A percentile compares a stretch with the other conserved stretches of the same genome.
These are phyloP conservation scores for Pelargonium australe DNA, from an alignment of 441 rosid genomes.

Conservation along the genomic window DNA sequence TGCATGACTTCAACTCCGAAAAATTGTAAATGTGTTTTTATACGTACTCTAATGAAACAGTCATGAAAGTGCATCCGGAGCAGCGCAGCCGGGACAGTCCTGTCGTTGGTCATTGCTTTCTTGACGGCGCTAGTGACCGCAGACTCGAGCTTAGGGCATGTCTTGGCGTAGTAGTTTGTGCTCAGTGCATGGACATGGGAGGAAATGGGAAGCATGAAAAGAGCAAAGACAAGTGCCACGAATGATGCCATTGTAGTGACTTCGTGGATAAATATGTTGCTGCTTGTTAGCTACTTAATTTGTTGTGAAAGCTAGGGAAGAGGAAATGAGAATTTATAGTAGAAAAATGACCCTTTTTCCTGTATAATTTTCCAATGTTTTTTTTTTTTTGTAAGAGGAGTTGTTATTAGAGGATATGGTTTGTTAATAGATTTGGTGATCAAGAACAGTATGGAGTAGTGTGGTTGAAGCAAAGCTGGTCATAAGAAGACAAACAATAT, in stretches of 20 bases:
- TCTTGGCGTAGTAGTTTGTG: constrained; percentile 41
- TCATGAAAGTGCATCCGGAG: constrained; percentile 70
- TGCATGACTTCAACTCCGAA: no score
- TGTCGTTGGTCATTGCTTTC: constrained; percentile 45
- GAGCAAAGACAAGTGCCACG: not conserved
- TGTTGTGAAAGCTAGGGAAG: not conserved
- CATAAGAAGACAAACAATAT: not conserved
- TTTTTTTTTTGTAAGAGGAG: not conserved
- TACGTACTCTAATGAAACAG: constrained; percentile 56
- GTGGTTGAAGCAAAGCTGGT: not conserved
- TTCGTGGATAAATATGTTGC: not conserved
- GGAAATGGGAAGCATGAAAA: constrained; percentile 24
- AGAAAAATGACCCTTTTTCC: not conserved
- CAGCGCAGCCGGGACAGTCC: constrained; percentile 54
- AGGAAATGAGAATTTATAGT: not conserved
- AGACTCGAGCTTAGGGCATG: constrained; percentile 46
- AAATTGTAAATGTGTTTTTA: not conserved
- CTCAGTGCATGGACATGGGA: constrained; percentile 36
- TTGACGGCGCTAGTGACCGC: constrained; percentile 36
- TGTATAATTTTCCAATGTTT: not conserved
- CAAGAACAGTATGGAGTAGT: constrained; percentile 2
- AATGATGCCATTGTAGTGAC: not conserved
- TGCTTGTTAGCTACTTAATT: not conserved
- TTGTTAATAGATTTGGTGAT: constrained; percentile 4
- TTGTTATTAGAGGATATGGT: not conserved